A percentile compares a stretch with the other conserved stretches of the same genome.
Evolutionary conservation across 805 yeast genomes (phyloP).

Genomic region (Teunomyces stri): DNA sequence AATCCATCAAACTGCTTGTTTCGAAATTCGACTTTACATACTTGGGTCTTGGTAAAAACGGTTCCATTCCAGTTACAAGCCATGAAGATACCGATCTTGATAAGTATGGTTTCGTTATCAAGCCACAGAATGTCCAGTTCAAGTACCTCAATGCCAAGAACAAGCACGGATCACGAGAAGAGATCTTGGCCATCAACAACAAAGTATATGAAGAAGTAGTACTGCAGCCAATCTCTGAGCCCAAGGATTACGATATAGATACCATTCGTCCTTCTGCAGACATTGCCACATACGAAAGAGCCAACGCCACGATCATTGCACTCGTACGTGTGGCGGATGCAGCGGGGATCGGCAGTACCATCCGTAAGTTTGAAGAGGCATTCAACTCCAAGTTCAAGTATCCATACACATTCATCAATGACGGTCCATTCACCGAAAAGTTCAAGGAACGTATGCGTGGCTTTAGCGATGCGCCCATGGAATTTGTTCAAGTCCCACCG

Average conservation of each 20-base stretch:
- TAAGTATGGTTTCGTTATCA: slow-evolving; percentile 10
- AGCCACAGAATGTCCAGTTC: slow-evolving; percentile 32
- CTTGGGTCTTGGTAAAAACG: neutral
- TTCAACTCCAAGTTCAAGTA: slow-evolving; percentile 72
- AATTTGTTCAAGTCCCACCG: slow-evolving; percentile 40
- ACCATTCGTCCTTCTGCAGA: slow-evolving; percentile 27
- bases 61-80: neutral
- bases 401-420: slow-evolving; percentile 81
- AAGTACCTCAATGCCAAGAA: slow-evolving; percentile 27
- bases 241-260: slow-evolving; percentile 40
- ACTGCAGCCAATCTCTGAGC: slow-evolving; percentile 42
- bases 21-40: slow-evolving; percentile 12
- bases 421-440: slow-evolving; percentile 55
- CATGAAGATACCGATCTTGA: neutral
- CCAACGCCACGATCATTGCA: slow-evolving; percentile 73
- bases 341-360: slow-evolving; percentile 46
- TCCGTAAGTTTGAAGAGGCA: slow-evolving; percentile 56
- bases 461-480: slow-evolving; percentile 29
- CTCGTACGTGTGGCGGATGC: slow-evolving; percentile 71
- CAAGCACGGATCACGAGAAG: slow-evolving; percentile 27
- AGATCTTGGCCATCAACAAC: slow-evolving; percentile 38
- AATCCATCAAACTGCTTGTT: slow-evolving; percentile 9
- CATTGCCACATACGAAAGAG: slow-evolving; percentile 35
- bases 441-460: slow-evolving; percentile 49
- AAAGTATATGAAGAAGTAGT: slow-evolving; percentile 37